A percentile compares a stretch with the other conserved stretches of the same genome.
phyloP scores from a whole-genome alignment of 768 basidiomycete genomes.

The Cubamyces sp. region DNA sequence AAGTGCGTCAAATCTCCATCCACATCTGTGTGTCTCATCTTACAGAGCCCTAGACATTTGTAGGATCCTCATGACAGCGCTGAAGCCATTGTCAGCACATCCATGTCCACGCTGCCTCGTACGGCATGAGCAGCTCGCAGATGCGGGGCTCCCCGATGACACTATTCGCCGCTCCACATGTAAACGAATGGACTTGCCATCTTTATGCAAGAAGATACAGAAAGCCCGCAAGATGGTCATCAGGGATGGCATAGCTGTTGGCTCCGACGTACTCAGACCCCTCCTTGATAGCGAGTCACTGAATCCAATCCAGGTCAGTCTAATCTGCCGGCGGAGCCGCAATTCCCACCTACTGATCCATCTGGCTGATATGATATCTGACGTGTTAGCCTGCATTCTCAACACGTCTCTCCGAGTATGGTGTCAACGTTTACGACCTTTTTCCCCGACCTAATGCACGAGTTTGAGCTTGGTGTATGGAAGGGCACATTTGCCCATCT shows the following conservation, averaged over 20 bases:
- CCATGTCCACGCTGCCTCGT: constrained; percentile 46
- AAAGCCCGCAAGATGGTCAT: constrained; percentile 27
- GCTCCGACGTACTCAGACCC: constrained; percentile 12
- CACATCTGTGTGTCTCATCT: background rate
- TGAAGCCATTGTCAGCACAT: constrained; percentile 41
- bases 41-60: background rate
- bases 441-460: constrained; percentile 40
- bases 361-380: too few relatives aligned
- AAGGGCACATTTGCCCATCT: constrained; percentile 35
- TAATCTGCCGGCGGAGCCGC: too few relatives aligned
- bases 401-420: constrained; percentile 15
- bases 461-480: constrained; percentile 41
- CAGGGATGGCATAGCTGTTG: constrained; percentile 9
- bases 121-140: constrained; percentile 31
- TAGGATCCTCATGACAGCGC: constrained; percentile 42
- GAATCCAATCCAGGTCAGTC: constrained; percentile 25
- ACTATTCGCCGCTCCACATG: background rate
- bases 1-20: constrained; percentile 36
- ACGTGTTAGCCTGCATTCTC: constrained; percentile 42
- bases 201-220: background rate
- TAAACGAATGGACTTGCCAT: constrained; percentile 11
- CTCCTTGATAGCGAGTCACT: constrained; percentile 22
- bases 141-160: constrained; percentile 31
- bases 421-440: constrained; percentile 33
- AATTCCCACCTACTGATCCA: background rate